Percentiles rank a stretch among this genome's conserved stretches.
These are phyloP conservation scores for Zasmidium citrigriseum DNA, from an alignment of 2,329 filamentous ascomycete genomes.

Conservation along the genomic window DNA sequence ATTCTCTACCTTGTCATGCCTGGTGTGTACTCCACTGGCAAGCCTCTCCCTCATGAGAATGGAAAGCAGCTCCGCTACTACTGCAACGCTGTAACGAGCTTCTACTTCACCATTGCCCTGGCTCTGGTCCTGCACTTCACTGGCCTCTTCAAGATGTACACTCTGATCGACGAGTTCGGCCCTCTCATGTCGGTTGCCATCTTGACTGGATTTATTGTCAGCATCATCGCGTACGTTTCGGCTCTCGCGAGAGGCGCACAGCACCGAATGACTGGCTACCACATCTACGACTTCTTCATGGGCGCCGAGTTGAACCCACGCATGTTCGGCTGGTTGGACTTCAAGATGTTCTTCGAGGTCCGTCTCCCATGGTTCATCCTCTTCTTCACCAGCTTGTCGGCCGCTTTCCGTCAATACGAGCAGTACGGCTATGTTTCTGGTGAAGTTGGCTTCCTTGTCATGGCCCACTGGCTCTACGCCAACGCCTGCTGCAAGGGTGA, in stretches of 20 bases:
- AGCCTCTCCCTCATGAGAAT: constrained; percentile 77
- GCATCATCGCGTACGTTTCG: constrained; percentile 82
- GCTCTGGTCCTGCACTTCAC: constrained; percentile 75
- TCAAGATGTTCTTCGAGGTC: constrained; percentile 96
- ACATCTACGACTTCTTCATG: constrained; percentile 88
- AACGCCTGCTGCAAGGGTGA: constrained; percentile 92
- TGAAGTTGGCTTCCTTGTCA: constrained; percentile 80
- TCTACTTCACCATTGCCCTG: constrained; percentile 80
- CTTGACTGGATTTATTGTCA: constrained; percentile 81
- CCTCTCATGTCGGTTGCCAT: constrained; percentile 92
- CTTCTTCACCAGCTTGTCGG: constrained; percentile 73
- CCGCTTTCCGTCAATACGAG: constrained; percentile 81
- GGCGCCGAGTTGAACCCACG: constrained; percentile 84
- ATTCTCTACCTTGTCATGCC: constrained; percentile 82
- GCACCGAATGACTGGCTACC: constrained; percentile 87
- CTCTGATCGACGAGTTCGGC: constrained; percentile 91
- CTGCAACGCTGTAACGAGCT: constrained; percentile 84
- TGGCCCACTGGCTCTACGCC: constrained; percentile 90
- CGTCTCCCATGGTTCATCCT: constrained; percentile 91
- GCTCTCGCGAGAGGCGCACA: constrained; percentile 76
- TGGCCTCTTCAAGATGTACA: constrained; percentile 86
- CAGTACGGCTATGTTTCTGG: constrained; percentile 80
- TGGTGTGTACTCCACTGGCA: constrained; percentile 84
- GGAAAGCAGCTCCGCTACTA: constrained; percentile 91
- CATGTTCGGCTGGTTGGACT: constrained; percentile 74